Evolutionary conservation across 495 filamentous ascomycete genomes (phyloP), one percentile per base, ranked within the genome.

Genomic region (Penicillium lividum): DNA sequence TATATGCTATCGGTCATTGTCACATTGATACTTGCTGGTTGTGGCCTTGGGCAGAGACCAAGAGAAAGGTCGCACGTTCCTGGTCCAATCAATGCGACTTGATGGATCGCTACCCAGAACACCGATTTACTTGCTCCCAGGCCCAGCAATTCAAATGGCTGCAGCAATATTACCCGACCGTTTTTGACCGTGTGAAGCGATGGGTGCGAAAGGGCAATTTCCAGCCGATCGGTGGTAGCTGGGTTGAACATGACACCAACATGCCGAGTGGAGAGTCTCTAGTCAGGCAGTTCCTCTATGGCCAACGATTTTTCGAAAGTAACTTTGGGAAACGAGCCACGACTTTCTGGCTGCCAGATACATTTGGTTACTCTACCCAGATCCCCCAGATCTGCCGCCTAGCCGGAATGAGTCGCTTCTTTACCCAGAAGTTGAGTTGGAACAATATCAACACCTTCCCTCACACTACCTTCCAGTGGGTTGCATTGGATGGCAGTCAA

Each of bases 401-500:
- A 33, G 88, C 94, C 18, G 94, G 93, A 40, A 98, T 98, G 94
- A 88, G 80, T 53, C 84, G 94, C 31, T 98, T 98, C 77, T 90
- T 98, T 62, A 98, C 94, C 1, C 94, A 98, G 73, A 98, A 98
- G 74, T 82, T 98, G 38, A 89, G 86, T 70, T 91, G 87, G 88
- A 98, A 98, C 73, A 98, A 98, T 72, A 97, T 98, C 79, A 98
- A 98, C 77, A 96, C 89, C 57, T 98, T 98, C 75, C 94, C 94
- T 1, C 94, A 98, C 63, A 97, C 93, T 2, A 98, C 94, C 1
- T 98, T 98, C 80, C 94, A 94, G 66, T 98, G 94, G 94, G 92
- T 98, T 18, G 80, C 91, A 3, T 83, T 97, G 28, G 94, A 98
- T 68, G 93, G 93, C 16, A 95, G 89, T 58, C 94, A 98, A 66